A percentile compares a stretch with the other conserved stretches of the same genome.
Conservation (phyloP, 805 yeast genomes). For the Myxozyma lipomycoides region DNA sequence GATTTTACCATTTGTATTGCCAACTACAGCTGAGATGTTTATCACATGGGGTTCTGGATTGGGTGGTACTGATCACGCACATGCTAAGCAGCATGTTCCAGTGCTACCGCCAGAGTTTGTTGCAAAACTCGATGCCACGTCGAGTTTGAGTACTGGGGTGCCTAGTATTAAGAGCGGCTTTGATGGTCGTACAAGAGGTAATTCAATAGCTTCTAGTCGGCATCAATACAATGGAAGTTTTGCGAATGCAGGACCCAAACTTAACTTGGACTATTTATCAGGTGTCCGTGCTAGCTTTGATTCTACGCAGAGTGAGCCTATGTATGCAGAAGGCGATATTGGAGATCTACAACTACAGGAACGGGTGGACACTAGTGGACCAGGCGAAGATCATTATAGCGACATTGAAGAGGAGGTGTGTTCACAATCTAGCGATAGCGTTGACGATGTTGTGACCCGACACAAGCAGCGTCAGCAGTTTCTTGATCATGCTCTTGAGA, state of each 20-base stretch:
- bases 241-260: background rate
- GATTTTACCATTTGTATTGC: conserved; percentile 54
- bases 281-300: too few relatives aligned
- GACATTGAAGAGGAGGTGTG: conserved; percentile 2
- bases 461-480: background rate
- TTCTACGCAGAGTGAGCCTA: background rate
- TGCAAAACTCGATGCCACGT: conserved; percentile 61
- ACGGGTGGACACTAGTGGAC: background rate
- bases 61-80: conserved; percentile 54
- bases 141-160: conserved; percentile 24
- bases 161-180: conserved; percentile 22
- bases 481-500: background rate
- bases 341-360: background rate
- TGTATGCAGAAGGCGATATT: background rate
- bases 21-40: conserved; percentile 68
- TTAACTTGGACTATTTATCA: too few relatives aligned
- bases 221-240: background rate
- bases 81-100: conserved; percentile 64
- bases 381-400: background rate
- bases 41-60: conserved; percentile 73
- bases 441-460: background rate
- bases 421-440: too few relatives aligned
- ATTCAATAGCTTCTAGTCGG: conserved; percentile 4
- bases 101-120: conserved; percentile 62
- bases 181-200: conserved; percentile 6